Conservation (phyloP, 768 basidiomycete species). For the Mycena venus region DNA sequence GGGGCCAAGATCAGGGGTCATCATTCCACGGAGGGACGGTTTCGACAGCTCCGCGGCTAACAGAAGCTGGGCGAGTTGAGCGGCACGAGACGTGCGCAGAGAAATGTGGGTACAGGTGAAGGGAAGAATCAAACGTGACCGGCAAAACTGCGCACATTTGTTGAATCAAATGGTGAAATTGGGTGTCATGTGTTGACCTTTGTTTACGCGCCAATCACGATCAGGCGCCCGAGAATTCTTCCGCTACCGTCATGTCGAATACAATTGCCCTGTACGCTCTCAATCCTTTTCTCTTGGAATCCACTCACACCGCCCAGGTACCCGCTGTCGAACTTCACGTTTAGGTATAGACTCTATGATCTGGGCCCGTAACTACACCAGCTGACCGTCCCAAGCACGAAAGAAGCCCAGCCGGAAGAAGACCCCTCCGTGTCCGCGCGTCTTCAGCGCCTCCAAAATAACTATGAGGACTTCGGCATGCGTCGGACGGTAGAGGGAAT, state of each 20-base stretch:
- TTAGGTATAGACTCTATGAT: constrained; percentile 66
- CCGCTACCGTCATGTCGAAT: constrained; percentile 57
- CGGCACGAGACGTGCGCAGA: too few species aligned
- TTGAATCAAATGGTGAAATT: not conserved
- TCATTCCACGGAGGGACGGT: not conserved
- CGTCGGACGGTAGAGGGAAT: constrained; percentile 93
- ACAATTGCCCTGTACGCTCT: constrained; percentile 63
- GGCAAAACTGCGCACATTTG: too few species aligned
- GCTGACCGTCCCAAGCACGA: constrained; percentile 70
- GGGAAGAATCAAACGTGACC: not conserved
- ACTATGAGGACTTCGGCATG: constrained; percentile 98
- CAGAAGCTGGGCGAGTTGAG: not conserved
- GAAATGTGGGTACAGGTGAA: not conserved
- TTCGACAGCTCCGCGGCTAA: not conserved
- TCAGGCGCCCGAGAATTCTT: not conserved
- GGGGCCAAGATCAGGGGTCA: constrained; percentile 15
- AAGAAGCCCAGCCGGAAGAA: constrained; percentile 97
- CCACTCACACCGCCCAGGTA: constrained; percentile 62
- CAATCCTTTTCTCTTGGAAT: not conserved
- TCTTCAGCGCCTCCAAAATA: constrained; percentile 92
- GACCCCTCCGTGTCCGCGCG: constrained; percentile 97
- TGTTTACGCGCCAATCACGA: not conserved
- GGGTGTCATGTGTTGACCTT: not conserved
- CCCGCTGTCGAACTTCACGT: constrained; percentile 92
- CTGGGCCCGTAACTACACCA: constrained; percentile 20